Evolutionary conservation across 306 rosid species (phyloP), one percentile per base, ranked within the genome.

Genomic region (Psophocarpus tetragonolobus): DNA sequence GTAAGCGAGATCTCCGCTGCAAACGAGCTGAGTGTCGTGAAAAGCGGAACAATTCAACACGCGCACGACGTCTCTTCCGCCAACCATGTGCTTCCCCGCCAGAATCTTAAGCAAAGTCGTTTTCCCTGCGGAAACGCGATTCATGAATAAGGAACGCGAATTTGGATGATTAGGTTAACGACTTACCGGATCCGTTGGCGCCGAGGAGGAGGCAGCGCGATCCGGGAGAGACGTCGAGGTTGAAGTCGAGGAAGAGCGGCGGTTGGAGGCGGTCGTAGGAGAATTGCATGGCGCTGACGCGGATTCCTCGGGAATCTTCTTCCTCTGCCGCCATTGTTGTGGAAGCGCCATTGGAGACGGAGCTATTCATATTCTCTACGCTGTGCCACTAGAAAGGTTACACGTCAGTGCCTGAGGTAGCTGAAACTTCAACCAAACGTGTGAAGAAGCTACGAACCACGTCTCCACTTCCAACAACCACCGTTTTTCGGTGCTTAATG

Each of bases 121-220:
- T 76, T 94, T 94, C 78, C 98, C 98, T 93, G 87, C 78, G 85
- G 36, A 83, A 36, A 38, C 51, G 30, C 36, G 10, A 60, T 75
- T n/a, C 26, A 23, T n/a, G 8, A 12, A 11, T 0, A 33, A 27
- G 6, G 14, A 63, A 38, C 20, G 12, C 14, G 17, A 32, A 10
- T 23, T n/a, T 67, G 17, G 0, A 42, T 3, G 5, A 17, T 68
- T 68, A 12, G 7, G 23, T n/a, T 36, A 36, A 36, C 11, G 41
- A 0, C 5, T 72, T 85, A 87, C 98, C 97, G 26, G 98, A 92
- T 88, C 98, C 98, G 36, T 95, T 95, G 53, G 98, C 98, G 62
- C 98, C 98, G 27, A 95, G 80, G 41, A 95, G 93, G 64, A 95
- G 97, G 87, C 98, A 95, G 8, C 98, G 96, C 13, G 97, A 92